Evolutionary conservation across 805 yeast genomes (phyloP).

Genomic region (Candida awuae): DNA sequence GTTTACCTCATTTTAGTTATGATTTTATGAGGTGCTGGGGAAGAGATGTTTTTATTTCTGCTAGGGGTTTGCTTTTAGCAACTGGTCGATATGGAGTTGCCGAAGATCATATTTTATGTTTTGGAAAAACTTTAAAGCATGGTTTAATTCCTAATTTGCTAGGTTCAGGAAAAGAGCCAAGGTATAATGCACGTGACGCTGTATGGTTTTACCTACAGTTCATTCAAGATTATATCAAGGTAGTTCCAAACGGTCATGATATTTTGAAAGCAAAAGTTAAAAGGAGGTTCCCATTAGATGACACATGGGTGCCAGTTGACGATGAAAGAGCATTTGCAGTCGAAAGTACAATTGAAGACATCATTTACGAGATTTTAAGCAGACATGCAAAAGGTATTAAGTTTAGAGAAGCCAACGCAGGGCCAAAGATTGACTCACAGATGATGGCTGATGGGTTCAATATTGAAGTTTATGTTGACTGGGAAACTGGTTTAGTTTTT

Average conservation of each 20-base stretch:
- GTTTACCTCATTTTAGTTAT: slow-evolving; percentile 86
- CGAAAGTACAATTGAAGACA: slow-evolving; percentile 61
- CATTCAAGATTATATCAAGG: slow-evolving; percentile 69
- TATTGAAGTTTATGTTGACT: slow-evolving; percentile 71
- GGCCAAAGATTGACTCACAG: slow-evolving; percentile 77
- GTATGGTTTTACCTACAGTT: slow-evolving; percentile 90
- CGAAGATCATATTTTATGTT: slow-evolving; percentile 68
- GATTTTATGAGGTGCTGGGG: slow-evolving; percentile 99
- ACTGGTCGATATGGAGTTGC: slow-evolving; percentile 79
- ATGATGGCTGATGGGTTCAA: slow-evolving; percentile 92
- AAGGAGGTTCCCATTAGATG: slow-evolving; percentile 80
- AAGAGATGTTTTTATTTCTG: slow-evolving; percentile 84
- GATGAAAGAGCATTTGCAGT: slow-evolving; percentile 71
- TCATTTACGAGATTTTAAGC: slow-evolving; percentile 72
- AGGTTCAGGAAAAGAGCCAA: slow-evolving; percentile 89
- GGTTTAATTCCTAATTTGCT: slow-evolving; percentile 90
- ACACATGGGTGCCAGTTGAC: slow-evolving; percentile 59
- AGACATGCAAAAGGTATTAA: slow-evolving; percentile 86
- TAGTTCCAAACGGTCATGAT: slow-evolving; percentile 59
- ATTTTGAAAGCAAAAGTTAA: slow-evolving; percentile 65
- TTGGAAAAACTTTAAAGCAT: slow-evolving; percentile 87
- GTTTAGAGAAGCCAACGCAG: slow-evolving; percentile 94
- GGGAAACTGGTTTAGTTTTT: slow-evolving; percentile 78
- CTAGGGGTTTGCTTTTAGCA: slow-evolving; percentile 71
- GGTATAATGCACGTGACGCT: slow-evolving; percentile 95